phyloP scores from a whole-genome alignment of 305 asterid genomes.

The Rubia tinctorum region DNA sequence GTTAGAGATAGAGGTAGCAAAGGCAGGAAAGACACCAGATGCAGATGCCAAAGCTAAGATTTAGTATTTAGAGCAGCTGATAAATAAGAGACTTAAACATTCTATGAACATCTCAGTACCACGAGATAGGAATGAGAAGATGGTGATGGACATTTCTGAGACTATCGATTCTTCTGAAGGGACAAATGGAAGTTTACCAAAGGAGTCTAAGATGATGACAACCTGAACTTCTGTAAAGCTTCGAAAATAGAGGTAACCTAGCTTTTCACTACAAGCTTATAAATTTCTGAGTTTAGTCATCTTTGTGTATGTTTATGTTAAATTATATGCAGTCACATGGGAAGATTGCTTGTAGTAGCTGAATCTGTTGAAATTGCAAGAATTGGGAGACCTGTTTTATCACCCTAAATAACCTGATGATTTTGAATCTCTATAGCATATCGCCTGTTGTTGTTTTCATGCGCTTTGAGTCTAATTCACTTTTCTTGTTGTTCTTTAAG shows the following conservation, averaged over 20 bases:
- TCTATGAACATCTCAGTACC: constrained; percentile 42
- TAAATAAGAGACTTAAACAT: constrained; percentile 49
- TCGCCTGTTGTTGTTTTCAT: neutral
- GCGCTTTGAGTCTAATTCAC: constrained; percentile 1
- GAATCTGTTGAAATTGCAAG: constrained; percentile 43
- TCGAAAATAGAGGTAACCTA: constrained; percentile 26
- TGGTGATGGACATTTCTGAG: constrained; percentile 46
- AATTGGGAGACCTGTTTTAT: constrained; percentile 10
- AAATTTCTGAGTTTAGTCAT: constrained; percentile 4
- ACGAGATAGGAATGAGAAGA: constrained; percentile 46
- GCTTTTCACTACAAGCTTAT: neutral
- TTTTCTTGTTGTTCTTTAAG: neutral
- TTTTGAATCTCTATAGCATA: neutral
- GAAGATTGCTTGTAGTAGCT: constrained; percentile 24
- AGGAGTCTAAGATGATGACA: constrained; percentile 16
- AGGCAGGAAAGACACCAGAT: constrained; percentile 47
- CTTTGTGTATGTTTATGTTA: neutral
- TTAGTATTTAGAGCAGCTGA: constrained; percentile 46
- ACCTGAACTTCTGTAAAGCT: constrained; percentile 10
- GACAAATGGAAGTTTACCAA: constrained; percentile 42
- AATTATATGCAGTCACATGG: constrained; percentile 21
- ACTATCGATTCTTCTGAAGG: constrained; percentile 38
- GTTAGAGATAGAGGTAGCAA: constrained; percentile 50
- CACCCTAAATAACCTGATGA: constrained; percentile 5
- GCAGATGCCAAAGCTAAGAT: constrained; percentile 49